Evolutionary conservation across 805 yeast genomes (phyloP), one percentile per base, ranked within the genome.

Genomic region (Ogataea paradorogensis): DNA sequence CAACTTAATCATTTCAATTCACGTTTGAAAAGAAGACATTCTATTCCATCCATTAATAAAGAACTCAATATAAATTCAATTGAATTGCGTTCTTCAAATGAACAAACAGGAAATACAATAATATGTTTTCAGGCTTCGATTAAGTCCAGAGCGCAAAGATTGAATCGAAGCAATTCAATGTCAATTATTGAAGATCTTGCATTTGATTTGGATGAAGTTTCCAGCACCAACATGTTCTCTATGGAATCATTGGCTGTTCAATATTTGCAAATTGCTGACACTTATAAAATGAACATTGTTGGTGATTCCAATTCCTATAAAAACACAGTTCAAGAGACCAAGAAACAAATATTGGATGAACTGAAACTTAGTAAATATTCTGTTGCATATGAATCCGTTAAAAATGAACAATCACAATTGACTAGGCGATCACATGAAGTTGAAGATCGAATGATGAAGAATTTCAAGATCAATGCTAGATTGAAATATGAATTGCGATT

Each of bases 401-500:
- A 47, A 27, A 35, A 26, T 15, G 57, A 55, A 9, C 30, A 43
- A 20, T 21, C 43, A 9, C 52, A 56, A 28, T 43, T 50, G 4
- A 28, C 52, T n/a, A 51, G 52, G 10, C 51, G 52, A 25, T 42
- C 55, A 8, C 46, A 43, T 23, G 66, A 61, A 9, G 33, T 61
- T n/a, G 52, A 53, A 31, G 63, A 61, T 21, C 74, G 71, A 43
- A 55, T 72, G 37, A 56, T 61, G 18, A 83, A 80, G 43, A 63
- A 80, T 13, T 75, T 73, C 35, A 73, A 80, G 7, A 61, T 77
- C 35, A 73, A 76, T 24, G 80, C 85, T 3, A 67, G 81, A 45
- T 57, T 84, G 35, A 76, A 78, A 49, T 84, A 84, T 56, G 91
- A 84, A 53, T 64, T 80, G 31, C 62, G 84, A 15, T 63, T 80